A percentile compares a stretch with the other conserved stretches of the same genome.
Conservation (phyloP, 495 filamentous ascomycete genomes). For the Daldinia grandis region DNA sequence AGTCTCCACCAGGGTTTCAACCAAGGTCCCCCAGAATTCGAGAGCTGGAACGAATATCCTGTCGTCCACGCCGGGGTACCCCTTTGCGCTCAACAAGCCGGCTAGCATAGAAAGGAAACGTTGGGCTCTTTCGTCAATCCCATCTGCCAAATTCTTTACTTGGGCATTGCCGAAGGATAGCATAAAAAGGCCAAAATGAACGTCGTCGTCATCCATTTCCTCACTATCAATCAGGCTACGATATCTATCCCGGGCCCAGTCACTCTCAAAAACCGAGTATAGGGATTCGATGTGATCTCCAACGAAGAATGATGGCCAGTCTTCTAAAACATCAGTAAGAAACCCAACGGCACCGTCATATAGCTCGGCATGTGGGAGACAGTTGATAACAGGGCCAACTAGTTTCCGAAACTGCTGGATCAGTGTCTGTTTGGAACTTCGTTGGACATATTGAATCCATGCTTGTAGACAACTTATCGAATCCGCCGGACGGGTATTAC, state of each 20-base stretch:
- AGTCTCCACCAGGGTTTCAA: slow-evolving; percentile 62
- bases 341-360: slow-evolving; percentile 69
- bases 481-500: slow-evolving; percentile 51
- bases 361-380: slow-evolving; percentile 61
- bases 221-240: slow-evolving; percentile 61
- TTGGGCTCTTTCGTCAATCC: slow-evolving; percentile 53
- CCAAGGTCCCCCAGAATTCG: slow-evolving; percentile 84
- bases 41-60: slow-evolving; percentile 76
- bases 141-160: slow-evolving; percentile 59
- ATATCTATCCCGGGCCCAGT: slow-evolving; percentile 62
- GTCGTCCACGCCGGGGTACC: slow-evolving; percentile 80
- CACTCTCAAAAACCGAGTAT: slow-evolving; percentile 63
- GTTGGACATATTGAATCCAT: slow-evolving; percentile 75
- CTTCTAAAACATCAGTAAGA: slow-evolving; percentile 69
- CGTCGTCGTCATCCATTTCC: slow-evolving; percentile 69
- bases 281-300: slow-evolving; percentile 62
- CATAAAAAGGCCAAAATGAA: slow-evolving; percentile 74
- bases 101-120: slow-evolving; percentile 62
- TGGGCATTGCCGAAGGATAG: slow-evolving; percentile 73
- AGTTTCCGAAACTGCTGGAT: slow-evolving; percentile 65
- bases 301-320: slow-evolving; percentile 70
- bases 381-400: slow-evolving; percentile 63
- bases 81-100: slow-evolving; percentile 72
- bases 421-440: slow-evolving; percentile 60
- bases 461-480: slow-evolving; percentile 69